These are phyloP conservation scores for Scytalidium sp. DNA, from an alignment of 2,329 filamentous ascomycete genomes.

Conservation along the genomic window DNA sequence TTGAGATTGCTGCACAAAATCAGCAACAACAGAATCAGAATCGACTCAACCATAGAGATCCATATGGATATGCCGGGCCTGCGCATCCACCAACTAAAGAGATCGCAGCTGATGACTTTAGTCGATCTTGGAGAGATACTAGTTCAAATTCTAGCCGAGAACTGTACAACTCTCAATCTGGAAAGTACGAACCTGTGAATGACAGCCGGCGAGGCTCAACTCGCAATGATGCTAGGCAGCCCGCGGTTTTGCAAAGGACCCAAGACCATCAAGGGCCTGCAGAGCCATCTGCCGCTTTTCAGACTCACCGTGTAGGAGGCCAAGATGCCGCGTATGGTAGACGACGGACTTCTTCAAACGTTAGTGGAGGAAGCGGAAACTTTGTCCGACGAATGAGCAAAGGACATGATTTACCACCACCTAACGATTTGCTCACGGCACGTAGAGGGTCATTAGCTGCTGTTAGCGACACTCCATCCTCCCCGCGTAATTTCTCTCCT, in stretches of 20 bases:
- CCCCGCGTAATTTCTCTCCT: slow-evolving; percentile 37
- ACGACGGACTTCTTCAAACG: slow-evolving; percentile 83
- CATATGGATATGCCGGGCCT: slow-evolving; percentile 51
- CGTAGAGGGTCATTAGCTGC: slow-evolving; percentile 48
- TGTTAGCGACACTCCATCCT: slow-evolving; percentile 48
- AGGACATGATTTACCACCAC: slow-evolving; percentile 27
- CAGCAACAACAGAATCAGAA: slow-evolving; percentile 38
- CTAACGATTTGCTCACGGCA: slow-evolving; percentile 35
- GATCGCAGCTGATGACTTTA: slow-evolving; percentile 93
- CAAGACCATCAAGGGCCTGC: slow-evolving; percentile 64
- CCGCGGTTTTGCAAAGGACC: slow-evolving; percentile 75
- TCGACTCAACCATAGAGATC: slow-evolving; percentile 53
- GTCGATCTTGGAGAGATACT: slow-evolving; percentile 77
- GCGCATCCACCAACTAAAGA: slow-evolving; percentile 65
- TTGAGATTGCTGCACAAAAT: slow-evolving; percentile 47
- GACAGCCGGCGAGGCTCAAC: slow-evolving; percentile 69
- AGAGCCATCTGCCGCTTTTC: slow-evolving; percentile 84
- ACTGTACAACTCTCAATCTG: slow-evolving; percentile 92
- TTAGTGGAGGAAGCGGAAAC: slow-evolving; percentile 79
- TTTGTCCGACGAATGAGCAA: slow-evolving; percentile 44
- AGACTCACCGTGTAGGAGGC: slow-evolving; percentile 66
- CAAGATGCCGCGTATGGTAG: slow-evolving; percentile 69
- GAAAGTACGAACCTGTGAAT: slow-evolving; percentile 83
- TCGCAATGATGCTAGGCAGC: slow-evolving; percentile 69
- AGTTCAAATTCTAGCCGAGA: slow-evolving; percentile 63